Evolutionary conservation across 1,139 yeast species (phyloP).

Genomic region (Candida tropicalis): DNA sequence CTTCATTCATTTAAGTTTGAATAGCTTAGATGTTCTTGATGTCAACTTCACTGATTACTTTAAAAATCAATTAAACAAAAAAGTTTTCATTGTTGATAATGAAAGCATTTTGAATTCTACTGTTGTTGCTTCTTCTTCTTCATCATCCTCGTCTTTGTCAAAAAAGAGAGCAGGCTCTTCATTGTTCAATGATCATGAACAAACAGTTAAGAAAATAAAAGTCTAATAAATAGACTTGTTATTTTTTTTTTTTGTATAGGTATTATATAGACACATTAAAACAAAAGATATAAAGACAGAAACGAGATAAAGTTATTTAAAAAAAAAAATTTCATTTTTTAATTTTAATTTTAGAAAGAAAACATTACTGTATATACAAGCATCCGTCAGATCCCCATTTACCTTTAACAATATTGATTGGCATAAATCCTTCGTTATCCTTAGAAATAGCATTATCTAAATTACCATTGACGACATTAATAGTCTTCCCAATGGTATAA

Average conservation of each 20-base stretch:
- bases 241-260: slow-evolving; percentile 9
- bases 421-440: slow-evolving; percentile 64
- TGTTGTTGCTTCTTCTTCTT: neutral
- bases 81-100: slow-evolving; percentile 26
- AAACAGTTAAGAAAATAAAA: slow-evolving; percentile 10
- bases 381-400: slow-evolving; percentile 77
- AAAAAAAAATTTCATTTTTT: too few species aligned
- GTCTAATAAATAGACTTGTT: slow-evolving; percentile 13
- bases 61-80: slow-evolving; percentile 36
- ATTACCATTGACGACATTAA: slow-evolving; percentile 22
- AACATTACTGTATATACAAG: slow-evolving; percentile 45
- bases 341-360: too few species aligned
- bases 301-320: too few species aligned
- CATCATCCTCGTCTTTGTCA: neutral
- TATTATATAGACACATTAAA: slow-evolving; percentile 1
- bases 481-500: slow-evolving; percentile 60
- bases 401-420: slow-evolving; percentile 52
- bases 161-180: slow-evolving; percentile 16
- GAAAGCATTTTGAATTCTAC: slow-evolving; percentile 4
- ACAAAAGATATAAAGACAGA: too few species aligned
- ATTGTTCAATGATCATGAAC: slow-evolving; percentile 12
- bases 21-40: slow-evolving; percentile 23
- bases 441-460: slow-evolving; percentile 24
- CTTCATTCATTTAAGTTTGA: slow-evolving; percentile 24
- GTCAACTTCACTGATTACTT: slow-evolving; percentile 36